A percentile compares a stretch with the other conserved stretches of the same genome.
Evolutionary conservation across 2,329 filamentous ascomycete species (phyloP).

Genomic region (Colletotrichum lupini): DNA sequence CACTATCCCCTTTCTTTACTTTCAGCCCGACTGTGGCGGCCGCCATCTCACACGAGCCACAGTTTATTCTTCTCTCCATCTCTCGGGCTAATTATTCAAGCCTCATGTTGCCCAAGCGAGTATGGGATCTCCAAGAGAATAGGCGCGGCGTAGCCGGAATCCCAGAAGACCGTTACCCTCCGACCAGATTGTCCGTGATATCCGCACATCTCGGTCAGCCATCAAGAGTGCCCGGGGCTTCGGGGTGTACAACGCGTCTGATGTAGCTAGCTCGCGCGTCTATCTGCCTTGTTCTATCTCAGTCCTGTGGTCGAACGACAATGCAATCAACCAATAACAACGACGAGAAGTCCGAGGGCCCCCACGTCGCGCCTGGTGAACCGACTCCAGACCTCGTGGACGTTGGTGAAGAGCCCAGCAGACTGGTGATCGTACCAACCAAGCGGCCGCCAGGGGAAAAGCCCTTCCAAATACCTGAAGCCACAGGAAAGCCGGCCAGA

Average conservation of each 20-base stretch:
- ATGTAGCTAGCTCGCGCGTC: neutral
- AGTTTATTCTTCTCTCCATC: constrained; percentile 1
- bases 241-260: neutral
- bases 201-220: neutral
- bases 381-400: neutral
- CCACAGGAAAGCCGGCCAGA: constrained; percentile 8
- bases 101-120: neutral
- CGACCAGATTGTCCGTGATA: constrained; percentile 17
- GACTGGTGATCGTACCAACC: neutral
- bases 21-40: constrained; percentile 21
- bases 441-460: neutral
- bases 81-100: neutral
- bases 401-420: neutral
- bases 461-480: neutral
- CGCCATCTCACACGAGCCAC: constrained; percentile 26
- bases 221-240: neutral
- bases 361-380: neutral
- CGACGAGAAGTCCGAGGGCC: neutral
- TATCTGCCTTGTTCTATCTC: neutral
- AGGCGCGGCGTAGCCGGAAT: neutral
- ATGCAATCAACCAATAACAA: neutral
- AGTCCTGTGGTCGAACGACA: neutral
- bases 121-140: neutral
- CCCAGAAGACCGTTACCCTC: constrained; percentile 1
- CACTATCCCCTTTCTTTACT: neutral